A percentile compares a stretch with the other conserved stretches of the same genome.
These are phyloP conservation scores for Grosmannia serpens DNA, from an alignment of 2,329 filamentous ascomycete species.

Conservation along the genomic window DNA sequence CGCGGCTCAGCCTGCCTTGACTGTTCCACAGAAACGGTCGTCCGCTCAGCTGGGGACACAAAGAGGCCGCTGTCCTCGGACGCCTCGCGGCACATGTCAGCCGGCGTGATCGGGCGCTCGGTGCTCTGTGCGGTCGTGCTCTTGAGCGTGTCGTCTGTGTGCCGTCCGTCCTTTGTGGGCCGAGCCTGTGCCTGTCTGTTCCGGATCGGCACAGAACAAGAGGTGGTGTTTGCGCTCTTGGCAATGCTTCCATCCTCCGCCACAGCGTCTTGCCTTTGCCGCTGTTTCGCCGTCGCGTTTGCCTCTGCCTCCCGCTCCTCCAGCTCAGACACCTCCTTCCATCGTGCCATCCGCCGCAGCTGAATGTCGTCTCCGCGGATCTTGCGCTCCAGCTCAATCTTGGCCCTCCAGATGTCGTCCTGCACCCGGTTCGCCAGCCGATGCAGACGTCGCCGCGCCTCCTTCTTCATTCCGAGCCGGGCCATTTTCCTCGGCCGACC, in stretches of 20 bases:
- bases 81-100: neutral
- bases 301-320: neutral
- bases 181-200: neutral
- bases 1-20: too few relatives aligned
- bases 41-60: neutral
- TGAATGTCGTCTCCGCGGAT: neutral
- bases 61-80: neutral
- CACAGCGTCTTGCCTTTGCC: neutral
- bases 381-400: conserved; percentile 1
- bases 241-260: neutral
- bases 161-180: neutral
- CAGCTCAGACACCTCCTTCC: neutral
- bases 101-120: neutral
- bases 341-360: neutral
- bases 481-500: neutral
- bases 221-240: too few relatives aligned
- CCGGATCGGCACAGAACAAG: too few relatives aligned
- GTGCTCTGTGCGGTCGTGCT: neutral
- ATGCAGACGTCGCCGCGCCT: conserved; percentile 3
- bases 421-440: conserved; percentile 5
- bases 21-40: neutral
- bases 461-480: neutral
- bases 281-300: neutral
- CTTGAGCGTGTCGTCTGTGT: neutral
- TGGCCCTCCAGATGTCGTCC: conserved; percentile 6